phyloP scores from a whole-genome alignment of 2,329 filamentous ascomycete genomes.

The Paramyrothecium roridum region DNA sequence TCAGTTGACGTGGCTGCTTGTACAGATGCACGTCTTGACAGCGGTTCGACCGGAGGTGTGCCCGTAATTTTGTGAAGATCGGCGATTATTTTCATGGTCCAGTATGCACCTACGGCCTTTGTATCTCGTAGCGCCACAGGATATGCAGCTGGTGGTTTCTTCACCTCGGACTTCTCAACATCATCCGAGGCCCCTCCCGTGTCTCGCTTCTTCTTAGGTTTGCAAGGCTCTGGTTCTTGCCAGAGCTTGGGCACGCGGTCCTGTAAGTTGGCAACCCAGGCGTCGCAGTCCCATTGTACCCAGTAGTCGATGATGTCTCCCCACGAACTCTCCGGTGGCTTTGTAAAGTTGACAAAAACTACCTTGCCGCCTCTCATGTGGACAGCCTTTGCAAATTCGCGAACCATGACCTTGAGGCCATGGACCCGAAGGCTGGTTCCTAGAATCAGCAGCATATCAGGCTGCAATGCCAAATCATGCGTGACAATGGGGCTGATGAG shows the following conservation, averaged over 20 bases:
- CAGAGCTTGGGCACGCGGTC: constrained; percentile 57
- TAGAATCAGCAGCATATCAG: constrained; percentile 66
- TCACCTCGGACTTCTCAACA: constrained; percentile 20
- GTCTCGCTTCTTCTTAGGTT: constrained; percentile 34
- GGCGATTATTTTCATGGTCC: constrained; percentile 37
- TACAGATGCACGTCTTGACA: constrained; percentile 8
- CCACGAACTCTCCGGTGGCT: constrained; percentile 70
- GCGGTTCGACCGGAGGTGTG: constrained; percentile 10
- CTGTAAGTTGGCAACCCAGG: constrained; percentile 65
- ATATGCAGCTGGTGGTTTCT: constrained; percentile 30
- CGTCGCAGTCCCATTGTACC: constrained; percentile 73
- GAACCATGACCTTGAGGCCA: constrained; percentile 67
- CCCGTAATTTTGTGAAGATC: constrained; percentile 34
- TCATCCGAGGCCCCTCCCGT: constrained; percentile 17
- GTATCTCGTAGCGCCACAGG: constrained; percentile 44
- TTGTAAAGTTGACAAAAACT: constrained; percentile 71
- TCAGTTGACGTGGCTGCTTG: constrained; percentile 5
- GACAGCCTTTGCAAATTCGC: constrained; percentile 68
- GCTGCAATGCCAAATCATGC: constrained; percentile 61
- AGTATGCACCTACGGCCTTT: constrained; percentile 41
- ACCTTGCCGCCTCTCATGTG: constrained; percentile 67
- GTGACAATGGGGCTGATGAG: constrained; percentile 66
- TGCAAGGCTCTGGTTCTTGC: constrained; percentile 47
- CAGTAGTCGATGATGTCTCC: constrained; percentile 71
- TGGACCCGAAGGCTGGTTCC: constrained; percentile 71